A percentile compares a stretch with the other conserved stretches of the same genome.
Conservation (phyloP, 176 grass and related monocot species). For the Paspalum notatum region DNA sequence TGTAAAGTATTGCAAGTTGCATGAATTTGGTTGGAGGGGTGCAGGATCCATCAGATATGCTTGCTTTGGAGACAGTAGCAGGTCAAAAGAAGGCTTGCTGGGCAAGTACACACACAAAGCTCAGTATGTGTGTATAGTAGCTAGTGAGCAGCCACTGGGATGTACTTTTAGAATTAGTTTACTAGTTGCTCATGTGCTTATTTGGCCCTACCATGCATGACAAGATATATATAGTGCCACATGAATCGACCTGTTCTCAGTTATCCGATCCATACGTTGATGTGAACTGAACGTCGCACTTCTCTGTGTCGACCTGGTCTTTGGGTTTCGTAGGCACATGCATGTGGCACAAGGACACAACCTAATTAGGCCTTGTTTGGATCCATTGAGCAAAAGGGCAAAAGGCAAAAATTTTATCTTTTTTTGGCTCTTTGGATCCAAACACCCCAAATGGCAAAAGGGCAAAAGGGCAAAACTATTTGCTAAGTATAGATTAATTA, state of each 20-base stretch:
- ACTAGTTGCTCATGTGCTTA: background rate
- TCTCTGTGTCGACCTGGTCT: background rate
- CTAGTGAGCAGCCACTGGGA: background rate
- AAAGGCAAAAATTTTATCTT: too few species aligned
- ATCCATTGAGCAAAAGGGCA: too few species aligned
- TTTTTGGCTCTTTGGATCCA: too few species aligned
- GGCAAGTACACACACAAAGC: background rate
- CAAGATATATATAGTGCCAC: background rate
- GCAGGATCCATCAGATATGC: constrained; percentile 20
- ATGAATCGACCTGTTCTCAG: background rate
- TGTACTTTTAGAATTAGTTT: background rate
- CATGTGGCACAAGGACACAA: too few species aligned
- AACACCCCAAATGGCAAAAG: too few species aligned
- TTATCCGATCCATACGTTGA: constrained; percentile 17
- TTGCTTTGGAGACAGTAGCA: background rate
- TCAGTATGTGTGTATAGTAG: background rate
- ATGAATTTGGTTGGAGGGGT: background rate
- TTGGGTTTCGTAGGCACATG: background rate
- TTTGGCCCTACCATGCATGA: constrained; percentile 28
- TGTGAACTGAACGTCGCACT: background rate
- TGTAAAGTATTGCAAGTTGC: constrained; percentile 42
- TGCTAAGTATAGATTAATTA: too few species aligned
- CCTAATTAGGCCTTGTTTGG: too few species aligned
- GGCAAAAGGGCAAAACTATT: too few species aligned
- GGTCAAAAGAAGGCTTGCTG: constrained; percentile 32